Conservation (phyloP, 345 rosid species). For the Gossypium stocksii region DNA sequence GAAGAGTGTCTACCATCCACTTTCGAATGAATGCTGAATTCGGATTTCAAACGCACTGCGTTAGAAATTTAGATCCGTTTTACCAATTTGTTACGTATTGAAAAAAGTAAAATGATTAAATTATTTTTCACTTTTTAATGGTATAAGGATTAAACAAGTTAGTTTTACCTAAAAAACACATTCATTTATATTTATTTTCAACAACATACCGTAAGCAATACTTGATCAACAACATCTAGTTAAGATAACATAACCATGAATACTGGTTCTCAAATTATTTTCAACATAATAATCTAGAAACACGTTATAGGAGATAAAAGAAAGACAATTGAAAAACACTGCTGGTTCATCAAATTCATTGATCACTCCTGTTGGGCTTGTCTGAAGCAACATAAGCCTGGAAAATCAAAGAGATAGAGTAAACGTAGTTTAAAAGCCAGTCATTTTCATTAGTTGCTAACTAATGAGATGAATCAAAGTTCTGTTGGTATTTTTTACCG, state of each 20-base stretch:
- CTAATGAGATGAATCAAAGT: neutral
- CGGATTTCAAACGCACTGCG: no score
- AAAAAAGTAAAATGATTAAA: no score
- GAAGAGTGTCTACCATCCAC: no score
- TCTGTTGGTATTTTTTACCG: constrained; percentile 19
- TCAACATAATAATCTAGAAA: neutral
- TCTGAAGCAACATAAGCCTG: constrained; percentile 42
- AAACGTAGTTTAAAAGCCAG: neutral
- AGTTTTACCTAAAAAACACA: no score
- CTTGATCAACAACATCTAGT: neutral
- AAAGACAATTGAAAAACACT: neutral
- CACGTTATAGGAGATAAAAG: neutral
- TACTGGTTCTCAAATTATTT: neutral
- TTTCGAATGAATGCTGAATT: no score
- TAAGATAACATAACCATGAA: neutral
- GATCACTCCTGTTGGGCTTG: constrained; percentile 58
- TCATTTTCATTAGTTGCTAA: neutral
- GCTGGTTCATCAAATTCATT: neutral
- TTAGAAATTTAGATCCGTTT: no score
- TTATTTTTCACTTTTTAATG: no score
- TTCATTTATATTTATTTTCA: neutral
- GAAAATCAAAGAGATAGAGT: constrained; percentile 3
- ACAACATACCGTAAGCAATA: neutral
- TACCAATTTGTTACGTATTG: no score
- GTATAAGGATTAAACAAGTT: no score